Evolutionary conservation across 768 basidiomycete species (phyloP), one percentile per base, ranked within the genome.

Genomic region (Auricularia heimuer): DNA sequence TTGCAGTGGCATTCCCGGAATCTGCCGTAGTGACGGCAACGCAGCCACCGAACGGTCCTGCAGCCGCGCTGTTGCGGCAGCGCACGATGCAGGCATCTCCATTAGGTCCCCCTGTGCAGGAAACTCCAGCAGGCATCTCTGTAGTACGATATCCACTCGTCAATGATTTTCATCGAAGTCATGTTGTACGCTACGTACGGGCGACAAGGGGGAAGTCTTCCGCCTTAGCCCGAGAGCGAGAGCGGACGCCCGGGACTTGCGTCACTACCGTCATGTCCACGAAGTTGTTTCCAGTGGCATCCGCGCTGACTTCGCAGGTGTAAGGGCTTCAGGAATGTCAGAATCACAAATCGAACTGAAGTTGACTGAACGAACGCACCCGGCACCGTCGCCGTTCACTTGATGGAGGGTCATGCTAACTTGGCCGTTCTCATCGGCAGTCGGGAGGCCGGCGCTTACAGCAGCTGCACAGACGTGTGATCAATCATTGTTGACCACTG

Each of bases 1-100:
- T 24, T 14, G 51, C 64, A 60, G 4, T 64, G 18, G 35, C 62
- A 39, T 11, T 18, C 11, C 14, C 42, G 42, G 36, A 16, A 21
- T 60, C 56, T n/a, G 29, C 56, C 29, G 34, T 60, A 14, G 65
- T 37, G 39, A 68, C 69, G 12, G 71, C 73, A 39, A 70, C 70
- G 54, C 73, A 74, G 18, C 73, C 71, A 14, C 73, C 73, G 65
- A 75, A 75, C n/a, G 73, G 73, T n/a, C 73, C 73, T 10, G 73
- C 73, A 11, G 62, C 62, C 35, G 68, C 68, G 29, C 45, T 62
- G 64, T 70, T 70, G 63, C 64, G 68, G 67, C 68, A 65, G 18
- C 69, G 69, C 45, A 70, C 62, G 39, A 70, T 51, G 66, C 69
- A 70, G 11, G 69, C 67, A 35, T 66, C 65, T 29, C 62, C 65